A percentile compares a stretch with the other conserved stretches of the same genome.
These are phyloP conservation scores for Luffa aegyptiaca DNA, from an alignment of 306 rosid genomes.

Conservation along the genomic window DNA sequence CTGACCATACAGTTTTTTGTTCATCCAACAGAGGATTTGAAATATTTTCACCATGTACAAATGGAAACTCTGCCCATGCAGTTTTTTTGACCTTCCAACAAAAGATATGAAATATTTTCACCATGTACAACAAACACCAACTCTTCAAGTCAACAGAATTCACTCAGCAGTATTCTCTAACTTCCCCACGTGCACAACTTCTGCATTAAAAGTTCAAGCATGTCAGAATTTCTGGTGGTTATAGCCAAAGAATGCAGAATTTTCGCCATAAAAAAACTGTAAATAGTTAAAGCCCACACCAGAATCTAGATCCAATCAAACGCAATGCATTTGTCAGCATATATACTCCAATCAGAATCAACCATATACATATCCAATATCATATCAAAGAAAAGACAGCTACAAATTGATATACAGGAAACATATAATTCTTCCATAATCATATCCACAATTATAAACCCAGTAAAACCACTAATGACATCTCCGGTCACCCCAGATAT, in stretches of 20 bases:
- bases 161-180: neutral
- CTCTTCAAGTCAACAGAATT: neutral
- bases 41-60: neutral
- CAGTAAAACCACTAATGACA: neutral
- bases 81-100: neutral
- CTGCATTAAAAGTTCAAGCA: conserved; percentile 12
- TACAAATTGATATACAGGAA: neutral
- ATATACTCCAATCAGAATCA: neutral
- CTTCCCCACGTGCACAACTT: neutral
- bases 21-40: neutral
- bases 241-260: neutral
- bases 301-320: neutral
- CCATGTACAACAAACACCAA: conserved; percentile 1
- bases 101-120: neutral
- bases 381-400: neutral
- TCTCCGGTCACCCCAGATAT: too few relatives aligned
- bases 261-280: neutral
- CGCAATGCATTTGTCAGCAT: neutral
- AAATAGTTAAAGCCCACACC: neutral
- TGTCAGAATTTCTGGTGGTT: neutral
- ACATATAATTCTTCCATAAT: neutral
- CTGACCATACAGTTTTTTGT: neutral
- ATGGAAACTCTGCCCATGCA: neutral
- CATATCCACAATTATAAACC: neutral
- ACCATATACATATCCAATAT: neutral